Percentiles rank a stretch among this genome's conserved stretches.
phyloP scores from a whole-genome alignment of 345 rosid genomes.

The Tarenaya hassleriana region DNA sequence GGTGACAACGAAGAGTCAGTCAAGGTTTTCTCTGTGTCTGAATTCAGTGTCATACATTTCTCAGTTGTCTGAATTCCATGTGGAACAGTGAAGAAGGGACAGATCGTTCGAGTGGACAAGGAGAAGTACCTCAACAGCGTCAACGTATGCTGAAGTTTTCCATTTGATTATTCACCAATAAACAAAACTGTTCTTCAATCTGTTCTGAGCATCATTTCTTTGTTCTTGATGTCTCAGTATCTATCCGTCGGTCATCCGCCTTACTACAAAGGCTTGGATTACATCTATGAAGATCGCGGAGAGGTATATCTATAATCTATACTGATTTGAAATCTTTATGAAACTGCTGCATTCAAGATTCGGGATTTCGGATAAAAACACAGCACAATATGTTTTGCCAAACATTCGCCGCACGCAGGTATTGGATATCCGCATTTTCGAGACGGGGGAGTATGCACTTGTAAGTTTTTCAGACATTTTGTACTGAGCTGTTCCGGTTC shows the following conservation, averaged over 20 bases:
- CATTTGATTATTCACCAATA: slow-evolving; percentile 1
- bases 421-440: slow-evolving; percentile 70
- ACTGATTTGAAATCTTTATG: neutral
- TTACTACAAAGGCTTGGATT: slow-evolving; percentile 88
- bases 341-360: neutral
- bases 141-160: slow-evolving; percentile 42
- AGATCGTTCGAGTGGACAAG: slow-evolving; percentile 95
- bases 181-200: neutral
- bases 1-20: no score
- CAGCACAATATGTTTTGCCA: neutral
- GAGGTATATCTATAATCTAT: slow-evolving; percentile 44
- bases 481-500: neutral
- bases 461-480: slow-evolving; percentile 48
- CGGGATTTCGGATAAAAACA: neutral
- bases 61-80: neutral
- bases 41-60: no score
- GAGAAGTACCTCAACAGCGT: slow-evolving; percentile 86
- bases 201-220: neutral
- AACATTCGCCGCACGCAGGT: slow-evolving; percentile 45
- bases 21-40: no score
- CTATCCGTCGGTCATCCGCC: slow-evolving; percentile 94
- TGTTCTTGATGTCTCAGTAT: slow-evolving; percentile 45
- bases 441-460: slow-evolving; percentile 92
- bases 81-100: slow-evolving; percentile 91
- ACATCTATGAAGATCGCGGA: slow-evolving; percentile 89